Base-by-base conservation (phyloP, 441 rosid genomes). In the Croton laevigatus region DNA sequence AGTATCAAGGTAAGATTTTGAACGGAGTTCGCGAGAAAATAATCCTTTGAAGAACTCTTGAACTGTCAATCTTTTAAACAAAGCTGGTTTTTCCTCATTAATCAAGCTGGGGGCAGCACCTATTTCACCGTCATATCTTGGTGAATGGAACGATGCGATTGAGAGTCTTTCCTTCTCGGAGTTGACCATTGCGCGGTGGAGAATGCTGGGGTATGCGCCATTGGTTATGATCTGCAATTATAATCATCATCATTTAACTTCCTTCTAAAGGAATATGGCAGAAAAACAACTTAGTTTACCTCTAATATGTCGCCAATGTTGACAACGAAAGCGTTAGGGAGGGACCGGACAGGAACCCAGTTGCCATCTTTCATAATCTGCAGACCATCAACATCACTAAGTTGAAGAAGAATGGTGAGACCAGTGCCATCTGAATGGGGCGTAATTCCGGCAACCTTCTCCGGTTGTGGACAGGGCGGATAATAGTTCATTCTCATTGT, bases 211-310 rank as follows among this genome's bases (percentile, higher is more conserved):
- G 20, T 53, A 53, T 53, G 57, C 19, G 2, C 86, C 86, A 54
- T 85, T 85, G 3, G 80, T 81, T 10, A 72, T 68, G 53, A 85
- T 79, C 86, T 81, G 85, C 69, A 17, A 8, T 27, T 11, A 57
- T 9, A 58, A 12, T 4, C 8, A 58, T 27, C 32, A 32, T 1
- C 38, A 27, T 32, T 32, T 58, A 12, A 8, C 19, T 8, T 10
- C 16, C 51, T 6, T 14, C 13, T n/a, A n/a, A n/a, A n/a, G n/a
- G n/a, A n/a, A n/a, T n/a, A n/a, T n/a, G n/a, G n/a, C n/a, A n/a
- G n/a, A n/a, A n/a, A n/a, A n/a, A 40, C 44, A 40, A 3, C 10
- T 46, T 10, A 8, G 13, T 10, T 59, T 59, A 59, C 63, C 42
- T 59, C 63, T 44, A 59, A 34, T 34, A 59, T 59, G n/a, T 59